These are phyloP conservation scores for Nigrospora osmanthi DNA, from an alignment of 2,329 filamentous ascomycete species.

Conservation along the genomic window DNA sequence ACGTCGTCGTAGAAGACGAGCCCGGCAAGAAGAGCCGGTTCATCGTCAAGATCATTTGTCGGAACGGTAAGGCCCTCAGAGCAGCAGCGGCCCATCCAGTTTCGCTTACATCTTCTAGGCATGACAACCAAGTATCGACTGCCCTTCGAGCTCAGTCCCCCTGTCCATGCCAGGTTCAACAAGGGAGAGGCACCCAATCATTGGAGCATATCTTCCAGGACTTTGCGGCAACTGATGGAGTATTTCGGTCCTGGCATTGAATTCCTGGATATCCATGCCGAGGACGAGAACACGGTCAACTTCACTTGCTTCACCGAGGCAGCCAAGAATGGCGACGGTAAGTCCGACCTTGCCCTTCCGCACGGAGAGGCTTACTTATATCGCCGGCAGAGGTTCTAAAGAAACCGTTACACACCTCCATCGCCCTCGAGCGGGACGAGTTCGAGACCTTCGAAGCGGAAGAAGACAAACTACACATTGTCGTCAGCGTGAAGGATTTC, in stretches of 20 bases:
- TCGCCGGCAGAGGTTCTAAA: slow-evolving; percentile 58
- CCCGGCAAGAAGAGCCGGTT: slow-evolving; percentile 65
- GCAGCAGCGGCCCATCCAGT: not conserved
- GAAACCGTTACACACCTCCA: slow-evolving; percentile 73
- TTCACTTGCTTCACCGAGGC: slow-evolving; percentile 81
- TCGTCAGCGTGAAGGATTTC: slow-evolving; percentile 78
- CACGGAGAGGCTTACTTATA: not conserved
- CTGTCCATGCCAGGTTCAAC: slow-evolving; percentile 71
- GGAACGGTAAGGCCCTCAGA: slow-evolving; percentile 46
- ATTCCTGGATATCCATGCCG: slow-evolving; percentile 70
- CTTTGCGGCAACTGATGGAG: slow-evolving; percentile 68
- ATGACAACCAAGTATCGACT: slow-evolving; percentile 71
- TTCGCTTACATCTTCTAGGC: slow-evolving; percentile 31
- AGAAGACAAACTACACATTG: slow-evolving; percentile 68
- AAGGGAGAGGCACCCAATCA: slow-evolving; percentile 55
- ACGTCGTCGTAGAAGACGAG: slow-evolving; percentile 66
- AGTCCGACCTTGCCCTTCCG: slow-evolving; percentile 1
- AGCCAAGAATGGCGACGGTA: slow-evolving; percentile 59
- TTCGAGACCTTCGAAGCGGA: slow-evolving; percentile 64
- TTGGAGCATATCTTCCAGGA: slow-evolving; percentile 66
- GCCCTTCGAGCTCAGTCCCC: slow-evolving; percentile 66
- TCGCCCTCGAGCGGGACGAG: slow-evolving; percentile 67
- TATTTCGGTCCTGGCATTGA: slow-evolving; percentile 77
- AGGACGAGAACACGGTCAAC: slow-evolving; percentile 63
- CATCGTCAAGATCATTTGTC: slow-evolving; percentile 64